Conservation (phyloP, 1,284 basidiomycete genomes). For the Moniliella sp. region DNA sequence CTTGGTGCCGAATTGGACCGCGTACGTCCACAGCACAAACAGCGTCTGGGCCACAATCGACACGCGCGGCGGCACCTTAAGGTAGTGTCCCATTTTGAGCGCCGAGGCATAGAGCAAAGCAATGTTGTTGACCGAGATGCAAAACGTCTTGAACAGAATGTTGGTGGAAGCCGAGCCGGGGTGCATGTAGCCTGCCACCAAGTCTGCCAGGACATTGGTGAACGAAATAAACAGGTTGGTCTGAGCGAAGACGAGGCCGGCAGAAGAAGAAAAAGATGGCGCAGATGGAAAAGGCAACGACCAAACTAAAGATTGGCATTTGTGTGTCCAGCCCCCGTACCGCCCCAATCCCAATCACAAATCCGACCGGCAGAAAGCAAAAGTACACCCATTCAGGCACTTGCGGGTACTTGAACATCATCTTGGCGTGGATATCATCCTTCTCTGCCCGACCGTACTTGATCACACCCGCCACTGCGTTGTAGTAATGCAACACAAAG, state of each 20-base stretch:
- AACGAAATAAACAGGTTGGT: neutral
- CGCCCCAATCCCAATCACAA: no score
- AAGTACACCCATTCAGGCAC: slow-evolving; percentile 43
- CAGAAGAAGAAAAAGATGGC: neutral
- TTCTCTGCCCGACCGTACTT: no score
- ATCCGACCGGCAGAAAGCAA: no score
- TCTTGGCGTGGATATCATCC: slow-evolving; percentile 63
- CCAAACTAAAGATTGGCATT: no score
- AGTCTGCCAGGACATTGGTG: neutral
- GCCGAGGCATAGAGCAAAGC: slow-evolving; percentile 2
- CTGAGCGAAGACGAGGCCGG: neutral
- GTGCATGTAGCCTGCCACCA: neutral
- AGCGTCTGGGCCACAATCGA: neutral
- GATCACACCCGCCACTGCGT: no score
- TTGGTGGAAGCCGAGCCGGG: neutral
- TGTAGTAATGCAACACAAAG: neutral
- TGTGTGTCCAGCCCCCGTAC: no score
- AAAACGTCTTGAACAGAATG: neutral
- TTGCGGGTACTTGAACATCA: slow-evolving; percentile 60
- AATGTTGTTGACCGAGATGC: neutral
- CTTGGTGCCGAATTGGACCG: neutral
- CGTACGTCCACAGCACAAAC: neutral
- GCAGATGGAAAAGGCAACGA: no score
- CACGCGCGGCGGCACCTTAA: slow-evolving; percentile 5
- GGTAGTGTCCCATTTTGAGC: slow-evolving; percentile 6